Conservation (phyloP, 768 basidiomycete genomes). For the Trametes gibbosa region DNA sequence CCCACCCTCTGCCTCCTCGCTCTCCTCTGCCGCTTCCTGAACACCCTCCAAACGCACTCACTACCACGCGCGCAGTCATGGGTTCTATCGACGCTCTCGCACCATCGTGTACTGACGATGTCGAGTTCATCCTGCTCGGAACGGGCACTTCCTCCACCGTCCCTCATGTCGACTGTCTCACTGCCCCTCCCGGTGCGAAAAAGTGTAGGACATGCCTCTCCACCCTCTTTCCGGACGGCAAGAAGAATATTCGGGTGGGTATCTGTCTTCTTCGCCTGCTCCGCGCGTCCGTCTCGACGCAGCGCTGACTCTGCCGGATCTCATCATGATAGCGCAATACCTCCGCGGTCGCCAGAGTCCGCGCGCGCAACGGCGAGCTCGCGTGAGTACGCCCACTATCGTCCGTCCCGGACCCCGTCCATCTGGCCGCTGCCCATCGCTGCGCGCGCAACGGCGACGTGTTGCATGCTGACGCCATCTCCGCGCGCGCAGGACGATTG, state of each 20-base stretch:
- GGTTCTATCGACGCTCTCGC: constrained; percentile 14
- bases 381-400: constrained; percentile 43
- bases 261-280: not conserved
- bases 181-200: constrained; percentile 50
- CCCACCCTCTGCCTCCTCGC: not conserved
- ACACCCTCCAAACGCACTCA: not conserved
- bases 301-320: constrained; percentile 2
- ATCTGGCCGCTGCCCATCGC: too few relatives aligned
- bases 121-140: constrained; percentile 79
- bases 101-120: constrained; percentile 16
- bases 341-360: constrained; percentile 58
- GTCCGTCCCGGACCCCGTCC: not conserved
- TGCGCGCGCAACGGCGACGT: too few relatives aligned
- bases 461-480: not conserved
- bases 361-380: constrained; percentile 36
- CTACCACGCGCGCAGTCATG: not conserved
- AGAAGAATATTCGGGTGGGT: constrained; percentile 67
- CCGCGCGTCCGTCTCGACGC: not conserved
- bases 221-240: constrained; percentile 64
- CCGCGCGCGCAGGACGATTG: constrained; percentile 52
- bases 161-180: constrained; percentile 73
- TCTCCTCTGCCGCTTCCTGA: not conserved
- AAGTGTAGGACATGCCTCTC: constrained; percentile 68
- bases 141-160: constrained; percentile 78
- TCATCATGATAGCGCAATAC: constrained; percentile 57